Evolutionary conservation across 345 rosid genomes (phyloP), one percentile per base, ranked within the genome.

Genomic region (Bruguiera parviflora): DNA sequence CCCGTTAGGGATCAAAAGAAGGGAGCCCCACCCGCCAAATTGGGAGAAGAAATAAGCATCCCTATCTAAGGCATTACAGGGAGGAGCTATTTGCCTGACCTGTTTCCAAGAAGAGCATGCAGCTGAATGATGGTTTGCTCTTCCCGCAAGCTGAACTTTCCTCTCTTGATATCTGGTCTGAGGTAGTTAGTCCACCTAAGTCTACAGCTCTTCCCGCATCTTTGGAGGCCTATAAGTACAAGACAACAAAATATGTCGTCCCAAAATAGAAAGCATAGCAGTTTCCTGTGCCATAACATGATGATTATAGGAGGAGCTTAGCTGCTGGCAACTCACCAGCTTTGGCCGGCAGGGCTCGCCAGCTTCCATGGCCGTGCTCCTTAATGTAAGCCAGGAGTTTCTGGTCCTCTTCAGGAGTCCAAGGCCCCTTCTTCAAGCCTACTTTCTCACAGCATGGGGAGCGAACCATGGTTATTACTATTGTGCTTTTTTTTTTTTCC

Each of bases 331-430:
- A 53, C 39, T 32, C 60, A 67, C 70, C 70, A 25, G 70, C 70
- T 67, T 56, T 37, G 5, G 32, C 51, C 5, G 70, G 70, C 32
- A 67, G 52, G 22, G 62, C 62, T 35, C 70, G 61, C 70, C 70
- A 67, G 33, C 62, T 67, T 35, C 70, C 70, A 67, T 67, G 70
- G 5, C 70, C 63, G 37, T 67, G 63, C 24, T 67, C 53, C 25
- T 67, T 29, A 19, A 56, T 27, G 51, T 55, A 67, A 22, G 70
- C 70, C 31, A 67, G 2, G 22, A 67, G 70, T 35, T 67, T 67
- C 70, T 67, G 63, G 33, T 67, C 70, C 27, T 67, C 70, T 56
- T 67, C 70, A 37, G 70, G 70, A 16, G 70, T 56, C 70, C 70
- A 67, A 4, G 62, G 70, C 6, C 70, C 70, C 39, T 67, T 67